Conservation (phyloP, 495 filamentous ascomycete species). For the Sphaerosporella brunnea region DNA sequence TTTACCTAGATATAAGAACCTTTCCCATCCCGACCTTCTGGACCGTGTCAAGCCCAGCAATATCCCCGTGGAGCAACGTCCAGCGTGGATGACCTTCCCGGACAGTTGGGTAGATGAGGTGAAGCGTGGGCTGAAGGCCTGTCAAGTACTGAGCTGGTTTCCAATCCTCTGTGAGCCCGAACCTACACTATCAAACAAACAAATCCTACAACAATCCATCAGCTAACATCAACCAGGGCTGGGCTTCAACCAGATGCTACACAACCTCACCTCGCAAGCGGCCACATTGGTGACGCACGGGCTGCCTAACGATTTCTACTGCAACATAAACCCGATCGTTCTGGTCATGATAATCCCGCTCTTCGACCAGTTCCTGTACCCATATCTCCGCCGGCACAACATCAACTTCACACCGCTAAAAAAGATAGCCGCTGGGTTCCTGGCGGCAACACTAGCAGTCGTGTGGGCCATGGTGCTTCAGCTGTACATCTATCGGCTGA, state of each 20-base stretch:
- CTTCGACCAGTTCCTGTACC: constrained; percentile 50
- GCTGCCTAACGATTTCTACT: constrained; percentile 49
- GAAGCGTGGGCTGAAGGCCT: constrained; percentile 44
- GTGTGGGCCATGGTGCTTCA: constrained; percentile 52
- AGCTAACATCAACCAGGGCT: constrained; percentile 27
- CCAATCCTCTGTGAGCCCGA: background rate
- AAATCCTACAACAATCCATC: background rate
- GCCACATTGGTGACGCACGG: constrained; percentile 46
- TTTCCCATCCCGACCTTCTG: constrained; percentile 40
- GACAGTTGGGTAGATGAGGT: constrained; percentile 52
- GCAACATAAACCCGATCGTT: constrained; percentile 57
- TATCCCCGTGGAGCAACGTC: constrained; percentile 29
- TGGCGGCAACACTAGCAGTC: constrained; percentile 46
- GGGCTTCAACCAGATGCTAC: constrained; percentile 38
- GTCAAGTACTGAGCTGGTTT: constrained; percentile 39
- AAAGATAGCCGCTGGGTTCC: constrained; percentile 56
- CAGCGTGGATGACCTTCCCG: constrained; percentile 51
- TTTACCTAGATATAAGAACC: constrained; percentile 29
- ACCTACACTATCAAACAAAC: background rate
- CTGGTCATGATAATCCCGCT: constrained; percentile 58
- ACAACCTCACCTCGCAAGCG: constrained; percentile 38
- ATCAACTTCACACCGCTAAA: constrained; percentile 55
- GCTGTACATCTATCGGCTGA: constrained; percentile 47
- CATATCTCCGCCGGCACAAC: constrained; percentile 41
- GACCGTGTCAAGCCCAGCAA: constrained; percentile 43